Evolutionary conservation across 2,329 filamentous ascomycete genomes (phyloP).

Genomic region (Talaromyces sp.): DNA sequence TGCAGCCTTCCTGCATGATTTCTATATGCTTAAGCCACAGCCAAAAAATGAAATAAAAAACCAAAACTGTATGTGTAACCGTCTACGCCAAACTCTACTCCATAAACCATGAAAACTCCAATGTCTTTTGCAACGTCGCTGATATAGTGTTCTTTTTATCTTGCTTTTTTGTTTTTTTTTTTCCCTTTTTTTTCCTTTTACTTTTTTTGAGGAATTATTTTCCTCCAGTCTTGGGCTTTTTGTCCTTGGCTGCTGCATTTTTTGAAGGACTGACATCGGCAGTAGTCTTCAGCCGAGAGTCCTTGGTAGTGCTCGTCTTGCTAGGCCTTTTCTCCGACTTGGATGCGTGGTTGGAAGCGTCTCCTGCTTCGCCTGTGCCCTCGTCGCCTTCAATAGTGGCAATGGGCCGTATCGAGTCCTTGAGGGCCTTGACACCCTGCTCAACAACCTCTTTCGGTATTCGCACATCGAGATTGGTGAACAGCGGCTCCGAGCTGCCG

Average conservation of each 20-base stretch:
- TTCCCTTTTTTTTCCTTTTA: no score
- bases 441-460: slow-evolving; percentile 46
- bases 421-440: slow-evolving; percentile 47
- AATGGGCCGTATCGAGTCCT: slow-evolving; percentile 47
- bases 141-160: not conserved
- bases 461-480: slow-evolving; percentile 40
- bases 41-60: not conserved
- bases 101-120: not conserved
- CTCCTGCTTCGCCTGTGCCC: slow-evolving; percentile 1
- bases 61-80: not conserved
- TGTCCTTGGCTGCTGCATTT: slow-evolving; percentile 7
- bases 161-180: not conserved
- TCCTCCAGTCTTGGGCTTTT: slow-evolving; percentile 8
- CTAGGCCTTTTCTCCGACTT: slow-evolving; percentile 8
- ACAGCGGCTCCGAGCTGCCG: slow-evolving; percentile 18
- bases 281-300: not conserved
- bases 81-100: not conserved
- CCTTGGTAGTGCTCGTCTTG: slow-evolving; percentile 5
- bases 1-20: not conserved
- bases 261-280: slow-evolving; percentile 6
- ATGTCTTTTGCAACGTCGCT: not conserved
- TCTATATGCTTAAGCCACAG: not conserved
- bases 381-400: slow-evolving; percentile 41
- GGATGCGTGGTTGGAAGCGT: slow-evolving; percentile 4
- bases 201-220: not conserved